Percentiles rank a stretch among this genome's conserved stretches.
Evolutionary conservation across 805 yeast genomes (phyloP).

Genomic region (Sugiyamaella floridensis): DNA sequence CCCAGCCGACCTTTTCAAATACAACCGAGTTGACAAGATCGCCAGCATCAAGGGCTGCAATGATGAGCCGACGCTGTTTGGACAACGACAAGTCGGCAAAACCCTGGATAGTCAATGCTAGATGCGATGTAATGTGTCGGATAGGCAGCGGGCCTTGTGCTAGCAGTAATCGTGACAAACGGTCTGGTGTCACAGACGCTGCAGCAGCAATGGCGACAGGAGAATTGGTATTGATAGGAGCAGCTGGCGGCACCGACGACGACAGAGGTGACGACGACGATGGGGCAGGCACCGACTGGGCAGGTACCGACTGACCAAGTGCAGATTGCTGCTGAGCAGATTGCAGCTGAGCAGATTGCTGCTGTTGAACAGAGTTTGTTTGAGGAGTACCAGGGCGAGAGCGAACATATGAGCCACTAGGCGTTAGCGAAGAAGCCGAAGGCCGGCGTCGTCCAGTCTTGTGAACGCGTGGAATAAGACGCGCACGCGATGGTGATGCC

Average conservation of each 20-base stretch:
- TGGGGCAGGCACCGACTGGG: background rate
- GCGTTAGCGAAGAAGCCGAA: background rate
- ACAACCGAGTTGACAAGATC: constrained; percentile 43
- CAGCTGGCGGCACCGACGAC: constrained; percentile 8
- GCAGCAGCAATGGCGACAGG: constrained; percentile 89
- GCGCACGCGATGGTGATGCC: background rate
- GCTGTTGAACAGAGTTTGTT: background rate
- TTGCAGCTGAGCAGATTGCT: background rate
- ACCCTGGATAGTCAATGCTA: constrained; percentile 66
- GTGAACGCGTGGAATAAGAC: background rate
- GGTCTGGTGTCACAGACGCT: constrained; percentile 70
- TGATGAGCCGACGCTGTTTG: constrained; percentile 83
- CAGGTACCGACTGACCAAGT: background rate
- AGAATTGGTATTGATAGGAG: constrained; percentile 53
- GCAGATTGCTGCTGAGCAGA: background rate
- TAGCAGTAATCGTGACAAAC: constrained; percentile 60
- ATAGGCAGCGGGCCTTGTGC: constrained; percentile 85
- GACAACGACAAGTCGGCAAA: constrained; percentile 76
- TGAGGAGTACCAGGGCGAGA: constrained; percentile 1
- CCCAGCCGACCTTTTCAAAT: constrained; percentile 96
- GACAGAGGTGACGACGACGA: background rate
- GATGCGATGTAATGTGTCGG: constrained; percentile 76
- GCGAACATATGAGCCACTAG: constrained; percentile 1
- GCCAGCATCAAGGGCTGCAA: constrained; percentile 71
- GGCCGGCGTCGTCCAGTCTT: background rate